These are phyloP conservation scores for Dendrobium chrysotoxum DNA, from an alignment of 106 monocot genomes.

Conservation along the genomic window DNA sequence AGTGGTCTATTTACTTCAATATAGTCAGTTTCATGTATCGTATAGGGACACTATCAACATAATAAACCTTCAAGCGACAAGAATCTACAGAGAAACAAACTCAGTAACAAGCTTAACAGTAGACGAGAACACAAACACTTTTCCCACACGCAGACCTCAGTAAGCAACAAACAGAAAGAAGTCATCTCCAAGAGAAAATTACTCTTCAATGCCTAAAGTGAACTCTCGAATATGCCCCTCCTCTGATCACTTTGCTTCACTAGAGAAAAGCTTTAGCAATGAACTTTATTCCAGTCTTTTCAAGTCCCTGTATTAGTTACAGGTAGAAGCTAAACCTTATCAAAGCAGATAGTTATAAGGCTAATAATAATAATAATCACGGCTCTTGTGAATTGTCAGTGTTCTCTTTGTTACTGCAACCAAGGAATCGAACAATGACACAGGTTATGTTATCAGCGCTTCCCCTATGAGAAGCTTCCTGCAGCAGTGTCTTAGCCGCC, in stretches of 20 bases:
- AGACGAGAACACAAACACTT: background rate
- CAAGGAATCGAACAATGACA: constrained; percentile 20
- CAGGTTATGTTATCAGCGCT: constrained; percentile 25
- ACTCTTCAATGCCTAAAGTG: background rate
- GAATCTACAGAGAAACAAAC: background rate
- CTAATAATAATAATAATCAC: background rate
- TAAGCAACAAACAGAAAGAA: background rate
- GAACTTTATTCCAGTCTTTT: background rate
- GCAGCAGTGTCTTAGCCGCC: constrained; percentile 20
- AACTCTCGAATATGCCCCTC: background rate
- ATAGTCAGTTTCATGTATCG: background rate
- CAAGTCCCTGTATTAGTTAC: background rate
- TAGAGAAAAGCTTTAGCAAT: background rate
- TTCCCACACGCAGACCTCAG: too few species aligned
- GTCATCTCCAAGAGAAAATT: background rate
- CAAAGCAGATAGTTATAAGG: too few species aligned
- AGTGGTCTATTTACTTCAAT: background rate
- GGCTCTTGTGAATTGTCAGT: background rate
- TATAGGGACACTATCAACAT: background rate
- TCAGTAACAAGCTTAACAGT: background rate
- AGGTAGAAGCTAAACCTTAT: background rate
- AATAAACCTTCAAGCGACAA: background rate
- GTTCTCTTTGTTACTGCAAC: background rate
- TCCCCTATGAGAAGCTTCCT: constrained; percentile 21
- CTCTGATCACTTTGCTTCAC: background rate